Evolutionary conservation across 345 rosid species (phyloP).

Genomic region (Sisymbrium altissimum): DNA sequence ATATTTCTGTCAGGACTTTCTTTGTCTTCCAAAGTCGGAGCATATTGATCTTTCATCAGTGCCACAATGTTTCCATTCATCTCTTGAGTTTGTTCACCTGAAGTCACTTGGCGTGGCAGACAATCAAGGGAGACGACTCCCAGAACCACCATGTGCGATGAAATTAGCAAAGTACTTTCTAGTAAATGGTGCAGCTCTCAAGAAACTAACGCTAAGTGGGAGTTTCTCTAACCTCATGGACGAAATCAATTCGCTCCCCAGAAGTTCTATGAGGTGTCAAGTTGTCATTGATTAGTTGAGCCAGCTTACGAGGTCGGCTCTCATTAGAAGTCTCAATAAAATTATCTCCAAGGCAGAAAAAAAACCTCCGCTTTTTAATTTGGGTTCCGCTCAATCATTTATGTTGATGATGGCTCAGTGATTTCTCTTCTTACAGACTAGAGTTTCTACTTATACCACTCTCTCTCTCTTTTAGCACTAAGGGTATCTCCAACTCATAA

Average conservation of each 20-base stretch:
- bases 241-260: conserved; percentile 11
- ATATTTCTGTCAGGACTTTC: neutral
- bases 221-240: conserved; percentile 14
- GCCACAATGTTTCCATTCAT: conserved; percentile 18
- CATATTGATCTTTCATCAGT: neutral
- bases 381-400: too few relatives aligned
- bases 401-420: too few relatives aligned
- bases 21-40: neutral
- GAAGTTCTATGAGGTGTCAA: conserved; percentile 11
- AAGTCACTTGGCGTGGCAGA: neutral
- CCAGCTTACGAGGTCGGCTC: neutral
- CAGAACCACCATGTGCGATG: conserved; percentile 2
- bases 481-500: too few relatives aligned
- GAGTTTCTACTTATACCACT: too few relatives aligned
- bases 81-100: conserved; percentile 23
- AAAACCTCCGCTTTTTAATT: too few relatives aligned
- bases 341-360: too few relatives aligned
- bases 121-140: neutral
- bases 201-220: neutral
- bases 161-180: conserved; percentile 22
- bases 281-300: conserved; percentile 13
- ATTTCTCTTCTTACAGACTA: too few relatives aligned
- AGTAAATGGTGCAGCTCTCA: conserved; percentile 16
- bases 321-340: too few relatives aligned
- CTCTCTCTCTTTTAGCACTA: too few relatives aligned